Percentiles rank a stretch among this genome's conserved stretches.
These are phyloP conservation scores for Sphaerostilbella broomeana DNA, from an alignment of 2,329 filamentous ascomycete species.

Conservation along the genomic window DNA sequence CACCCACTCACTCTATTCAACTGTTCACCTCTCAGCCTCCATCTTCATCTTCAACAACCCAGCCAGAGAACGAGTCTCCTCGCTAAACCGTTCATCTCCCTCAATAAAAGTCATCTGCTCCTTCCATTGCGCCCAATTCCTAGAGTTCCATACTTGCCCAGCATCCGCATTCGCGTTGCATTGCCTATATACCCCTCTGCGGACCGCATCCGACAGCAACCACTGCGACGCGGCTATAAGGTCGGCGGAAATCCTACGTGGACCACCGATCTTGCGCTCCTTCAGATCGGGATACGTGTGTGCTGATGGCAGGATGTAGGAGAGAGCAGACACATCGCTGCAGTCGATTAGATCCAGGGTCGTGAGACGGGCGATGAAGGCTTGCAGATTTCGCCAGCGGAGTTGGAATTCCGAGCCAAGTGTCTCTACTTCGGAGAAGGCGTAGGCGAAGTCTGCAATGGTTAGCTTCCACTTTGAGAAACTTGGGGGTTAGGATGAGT, in stretches of 20 bases:
- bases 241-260: slow-evolving; percentile 10
- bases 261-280: slow-evolving; percentile 7
- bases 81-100: slow-evolving; percentile 9
- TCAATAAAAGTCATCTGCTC: slow-evolving; percentile 9
- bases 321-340: slow-evolving; percentile 8
- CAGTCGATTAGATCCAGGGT: slow-evolving; percentile 10
- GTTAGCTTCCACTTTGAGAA: not conserved
- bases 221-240: slow-evolving; percentile 13
- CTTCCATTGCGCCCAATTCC: slow-evolving; percentile 12
- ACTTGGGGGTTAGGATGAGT: not conserved
- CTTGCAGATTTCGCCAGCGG: slow-evolving; percentile 13
- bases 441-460: slow-evolving; percentile 11
- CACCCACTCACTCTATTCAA: no score
- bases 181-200: slow-evolving; percentile 5
- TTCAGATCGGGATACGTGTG: slow-evolving; percentile 11
- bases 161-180: not conserved
- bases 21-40: not conserved
- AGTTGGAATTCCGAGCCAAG: slow-evolving; percentile 9
- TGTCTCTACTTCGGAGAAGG: slow-evolving; percentile 14
- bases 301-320: slow-evolving; percentile 9
- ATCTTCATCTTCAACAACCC: slow-evolving; percentile 2
- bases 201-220: slow-evolving; percentile 5
- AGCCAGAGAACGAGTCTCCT: slow-evolving; percentile 7
- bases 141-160: slow-evolving; percentile 2
- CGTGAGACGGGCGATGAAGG: slow-evolving; percentile 13